phyloP scores from a whole-genome alignment of 2,329 filamentous ascomycete species.

The Alternaria angustiovoidea region DNA sequence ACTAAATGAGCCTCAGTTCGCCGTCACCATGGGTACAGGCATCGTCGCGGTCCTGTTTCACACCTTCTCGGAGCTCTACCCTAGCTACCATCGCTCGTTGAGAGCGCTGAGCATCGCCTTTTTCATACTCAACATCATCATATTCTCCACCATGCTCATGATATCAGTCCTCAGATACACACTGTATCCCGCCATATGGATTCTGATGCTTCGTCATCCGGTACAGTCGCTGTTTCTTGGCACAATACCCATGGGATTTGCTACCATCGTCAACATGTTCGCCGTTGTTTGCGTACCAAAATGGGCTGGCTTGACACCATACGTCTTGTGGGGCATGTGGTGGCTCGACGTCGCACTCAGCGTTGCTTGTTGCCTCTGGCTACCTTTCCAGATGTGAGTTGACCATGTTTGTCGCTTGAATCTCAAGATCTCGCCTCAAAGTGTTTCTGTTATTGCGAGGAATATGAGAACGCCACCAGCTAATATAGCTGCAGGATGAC shows the following conservation, averaged over 20 bases:
- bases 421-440: background rate
- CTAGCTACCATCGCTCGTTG: slow-evolving; percentile 57
- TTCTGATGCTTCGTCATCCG: slow-evolving; percentile 71
- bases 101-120: slow-evolving; percentile 66
- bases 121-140: slow-evolving; percentile 64
- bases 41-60: slow-evolving; percentile 64
- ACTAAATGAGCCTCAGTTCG: slow-evolving; percentile 22
- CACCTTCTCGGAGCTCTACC: slow-evolving; percentile 63
- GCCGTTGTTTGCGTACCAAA: slow-evolving; percentile 64
- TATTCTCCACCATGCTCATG: slow-evolving; percentile 64
- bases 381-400: slow-evolving; percentile 40
- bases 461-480: background rate
- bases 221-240: slow-evolving; percentile 72
- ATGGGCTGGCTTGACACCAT: slow-evolving; percentile 64
- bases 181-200: slow-evolving; percentile 71
- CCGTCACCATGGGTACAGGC: slow-evolving; percentile 38
- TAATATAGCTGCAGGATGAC: slow-evolving; percentile 33
- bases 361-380: slow-evolving; percentile 50
- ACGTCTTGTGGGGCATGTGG: slow-evolving; percentile 59
- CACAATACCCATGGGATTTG: slow-evolving; percentile 72
- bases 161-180: slow-evolving; percentile 68
- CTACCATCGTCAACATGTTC: slow-evolving; percentile 73
- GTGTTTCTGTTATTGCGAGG: no score
- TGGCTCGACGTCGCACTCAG: slow-evolving; percentile 57
- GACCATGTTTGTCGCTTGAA: background rate